Base-by-base conservation (phyloP, 2,329 filamentous ascomycete genomes). In the Conoideocrella luteorostrata region DNA sequence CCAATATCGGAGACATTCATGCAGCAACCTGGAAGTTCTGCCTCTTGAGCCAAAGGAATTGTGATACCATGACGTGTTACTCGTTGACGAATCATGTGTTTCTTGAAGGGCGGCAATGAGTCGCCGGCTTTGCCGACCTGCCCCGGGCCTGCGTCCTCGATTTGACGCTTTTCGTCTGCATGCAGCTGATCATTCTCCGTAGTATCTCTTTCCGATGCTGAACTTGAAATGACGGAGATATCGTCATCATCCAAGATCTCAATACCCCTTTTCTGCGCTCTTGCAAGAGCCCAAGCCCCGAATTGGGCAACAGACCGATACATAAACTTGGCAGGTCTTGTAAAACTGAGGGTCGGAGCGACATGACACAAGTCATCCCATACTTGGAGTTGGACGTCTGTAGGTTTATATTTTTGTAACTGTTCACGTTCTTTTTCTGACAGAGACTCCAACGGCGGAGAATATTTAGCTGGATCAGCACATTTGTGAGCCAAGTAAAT, bases 291-390 rank as follows among this genome's bases (percentile, higher is more conserved):
- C 90, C 90, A 97, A 0, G 90, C 88, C 2, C 89, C 86, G 57
- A 98, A 97, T 53, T 96, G 91, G 0, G 93, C 86, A 41, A 96
- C 81, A 2, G 88, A 87, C 38, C 91, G 79, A 61, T 88, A 97
- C 89, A 97, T 96, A 66, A 86, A 86, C 62, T 97, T 97, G 36
- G 91, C 93, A 1, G 93, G 93, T n/a, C 84, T 78, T 0, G 91
- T 97, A 61, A 95, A 97, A 55, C 88, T 95, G n/a, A 97, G 73
- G 0, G 90, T 96, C 1, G 91, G 88, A 1, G 85, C 83, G 5
- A 95, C 90, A 59, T 97, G 91, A 56, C 93, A 97, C 3, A 97
- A 70, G 55, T 95, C 86, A 46, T 97, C 91, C 90, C 91, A 97
- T 2, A 97, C 84, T 60, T 97, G 93, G 2, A 98, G 74, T 59